phyloP scores from a whole-genome alignment of 1,139 yeast species.

The Blastobotrys indianensis region DNA sequence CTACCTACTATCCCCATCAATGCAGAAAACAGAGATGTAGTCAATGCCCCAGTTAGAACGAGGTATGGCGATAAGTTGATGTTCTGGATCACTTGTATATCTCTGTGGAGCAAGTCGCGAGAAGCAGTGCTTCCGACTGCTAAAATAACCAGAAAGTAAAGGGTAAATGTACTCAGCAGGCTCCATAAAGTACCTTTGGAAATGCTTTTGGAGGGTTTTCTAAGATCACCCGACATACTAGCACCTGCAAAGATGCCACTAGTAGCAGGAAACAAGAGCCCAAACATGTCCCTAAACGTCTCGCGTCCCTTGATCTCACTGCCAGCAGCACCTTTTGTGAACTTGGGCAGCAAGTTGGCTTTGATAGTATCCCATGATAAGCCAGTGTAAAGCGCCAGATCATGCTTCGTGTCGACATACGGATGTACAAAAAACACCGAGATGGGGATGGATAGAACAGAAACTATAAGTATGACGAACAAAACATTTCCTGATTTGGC shows the following conservation, averaged over 20 bases:
- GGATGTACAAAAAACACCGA: conserved; percentile 65
- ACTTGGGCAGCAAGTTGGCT: conserved; percentile 66
- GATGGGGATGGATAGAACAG: conserved; percentile 78
- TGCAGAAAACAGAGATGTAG: conserved; percentile 86
- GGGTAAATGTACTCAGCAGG: conserved; percentile 60
- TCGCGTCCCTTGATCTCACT: conserved; percentile 62
- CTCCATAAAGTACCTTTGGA: conserved; percentile 90
- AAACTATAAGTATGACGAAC: conserved; percentile 59
- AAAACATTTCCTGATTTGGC: conserved; percentile 77
- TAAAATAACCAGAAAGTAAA: conserved; percentile 69
- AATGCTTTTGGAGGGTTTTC: conserved; percentile 77
- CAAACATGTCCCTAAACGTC: conserved; percentile 78
- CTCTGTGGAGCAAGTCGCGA: conserved; percentile 64
- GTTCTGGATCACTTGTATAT: conserved; percentile 79
- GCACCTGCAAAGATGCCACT: conserved; percentile 99
- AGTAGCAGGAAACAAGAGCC: conserved; percentile 94
- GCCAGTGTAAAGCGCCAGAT: conserved; percentile 57
- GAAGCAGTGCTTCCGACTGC: conserved; percentile 78
- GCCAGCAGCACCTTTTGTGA: conserved; percentile 90
- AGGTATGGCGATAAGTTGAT: conserved; percentile 65
- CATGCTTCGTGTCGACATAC: conserved; percentile 45
- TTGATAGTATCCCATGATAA: conserved; percentile 58
- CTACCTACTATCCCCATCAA: conserved; percentile 96
- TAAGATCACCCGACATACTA: conserved; percentile 93
- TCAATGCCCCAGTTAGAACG: conserved; percentile 78